Conservation (phyloP, 2,329 filamentous ascomycete species). For the Arachnopeziza araneosa region DNA sequence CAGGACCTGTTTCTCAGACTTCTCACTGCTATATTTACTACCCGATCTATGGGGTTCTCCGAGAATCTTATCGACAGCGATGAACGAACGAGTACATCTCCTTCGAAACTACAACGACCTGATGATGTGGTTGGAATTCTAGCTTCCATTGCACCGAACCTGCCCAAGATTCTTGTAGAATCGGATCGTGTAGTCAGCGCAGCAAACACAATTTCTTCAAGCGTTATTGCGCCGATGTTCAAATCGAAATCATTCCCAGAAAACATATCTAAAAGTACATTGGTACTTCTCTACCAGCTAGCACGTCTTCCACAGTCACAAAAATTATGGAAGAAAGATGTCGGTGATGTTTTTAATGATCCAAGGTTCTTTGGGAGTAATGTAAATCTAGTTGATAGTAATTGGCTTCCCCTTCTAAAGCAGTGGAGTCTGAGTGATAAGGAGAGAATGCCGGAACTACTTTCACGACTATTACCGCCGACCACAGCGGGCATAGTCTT, state of each 20-base stretch:
- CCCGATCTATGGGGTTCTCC: slow-evolving; percentile 68
- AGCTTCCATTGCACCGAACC: slow-evolving; percentile 69
- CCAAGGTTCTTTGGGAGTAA: slow-evolving; percentile 73
- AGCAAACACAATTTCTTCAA: slow-evolving; percentile 74
- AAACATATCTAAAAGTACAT: slow-evolving; percentile 65
- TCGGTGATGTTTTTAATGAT: slow-evolving; percentile 89
- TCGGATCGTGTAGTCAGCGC: slow-evolving; percentile 76
- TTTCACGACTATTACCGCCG: slow-evolving; percentile 73
- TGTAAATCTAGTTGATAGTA: slow-evolving; percentile 57
- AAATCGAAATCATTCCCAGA: slow-evolving; percentile 83
- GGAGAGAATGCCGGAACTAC: slow-evolving; percentile 75
- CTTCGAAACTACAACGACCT: slow-evolving; percentile 38
- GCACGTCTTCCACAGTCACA: slow-evolving; percentile 72
- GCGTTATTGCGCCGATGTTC: slow-evolving; percentile 74
- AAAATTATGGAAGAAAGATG: slow-evolving; percentile 89
- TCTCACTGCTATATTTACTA: slow-evolving; percentile 90
- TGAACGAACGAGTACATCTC: slow-evolving; percentile 31
- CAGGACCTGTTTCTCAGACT: slow-evolving; percentile 86
- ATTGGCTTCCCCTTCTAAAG: slow-evolving; percentile 78
- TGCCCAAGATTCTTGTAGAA: slow-evolving; percentile 79
- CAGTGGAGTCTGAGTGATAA: slow-evolving; percentile 86
- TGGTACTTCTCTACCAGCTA: slow-evolving; percentile 72
- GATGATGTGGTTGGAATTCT: slow-evolving; percentile 79
- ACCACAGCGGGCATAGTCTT: slow-evolving; percentile 96
- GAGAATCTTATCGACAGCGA: slow-evolving; percentile 46